Evolutionary conservation across 2,329 filamentous ascomycete species (phyloP), one percentile per base, ranked within the genome.

Genomic region (Aspergillus felis): DNA sequence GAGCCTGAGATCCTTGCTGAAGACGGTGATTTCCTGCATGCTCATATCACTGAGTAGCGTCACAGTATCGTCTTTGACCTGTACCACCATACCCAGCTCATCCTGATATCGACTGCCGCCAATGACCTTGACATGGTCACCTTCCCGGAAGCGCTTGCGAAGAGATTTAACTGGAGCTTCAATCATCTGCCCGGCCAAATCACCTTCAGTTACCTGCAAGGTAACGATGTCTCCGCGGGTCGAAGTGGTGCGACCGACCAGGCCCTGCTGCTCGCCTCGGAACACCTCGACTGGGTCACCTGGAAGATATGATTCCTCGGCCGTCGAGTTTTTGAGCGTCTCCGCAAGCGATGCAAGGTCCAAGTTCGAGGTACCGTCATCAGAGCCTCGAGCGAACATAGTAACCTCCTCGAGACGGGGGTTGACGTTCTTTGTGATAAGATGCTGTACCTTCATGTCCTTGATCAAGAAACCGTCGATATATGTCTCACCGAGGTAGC

Each of bases 121-220:
- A 71, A 97, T 96, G 65, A 99, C 94, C 79, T 97, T 97, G 79
- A 99, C 94, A 71, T 99, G 94, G 69, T 99, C 94, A 80, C 94
- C 94, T 61, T 92, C 84, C 63, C 84, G 87, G 82, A 99, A 99
- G 29, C 91, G 85, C 77, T 99, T 99, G 57, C 94, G 90, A 27
- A 99, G 82, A 48, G 91, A 90, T 76, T 94, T 95, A 61, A 92
- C 89, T 1, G 94, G 94, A 10, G 96, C 92, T 71, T 97, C 93
- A 49, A 99, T 94, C 4, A 84, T 87, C 71, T 96, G 90, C 9
- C 92, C 93, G 53, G 79, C 81, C 28, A 97, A 81, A 44, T 90
- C 88, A 50, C 94, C 94, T 68, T 95, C 89, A 1, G 86, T 88
- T 17, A 97, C 92, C 58, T 85, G 81, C 68, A 99, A 84, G 5